Percentiles rank a stretch among this genome's conserved stretches.
Evolutionary conservation across 2,329 filamentous ascomycete genomes (phyloP).

Genomic region (Colletotrichum spinosum): DNA sequence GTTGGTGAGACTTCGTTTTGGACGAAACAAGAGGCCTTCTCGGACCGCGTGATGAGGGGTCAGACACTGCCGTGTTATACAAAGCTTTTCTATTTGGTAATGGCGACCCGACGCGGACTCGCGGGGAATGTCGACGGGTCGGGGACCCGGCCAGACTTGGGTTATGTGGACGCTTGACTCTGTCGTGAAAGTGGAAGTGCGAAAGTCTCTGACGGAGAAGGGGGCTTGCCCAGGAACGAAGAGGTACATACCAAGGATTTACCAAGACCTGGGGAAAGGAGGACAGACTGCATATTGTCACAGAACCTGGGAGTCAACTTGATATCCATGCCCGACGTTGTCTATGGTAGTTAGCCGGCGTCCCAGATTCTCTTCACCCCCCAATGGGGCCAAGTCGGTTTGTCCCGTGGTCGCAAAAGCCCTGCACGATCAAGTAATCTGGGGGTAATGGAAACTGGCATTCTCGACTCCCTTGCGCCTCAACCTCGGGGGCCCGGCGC

Average conservation of each 20-base stretch:
- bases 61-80: conserved; percentile 34
- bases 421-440: conserved; percentile 40
- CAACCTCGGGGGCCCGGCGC: conserved; percentile 14
- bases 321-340: conserved; percentile 5
- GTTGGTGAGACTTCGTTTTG: conserved; percentile 10
- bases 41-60: conserved; percentile 29
- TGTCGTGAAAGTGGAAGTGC: background rate
- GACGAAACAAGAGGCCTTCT: conserved; percentile 33
- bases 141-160: conserved; percentile 19
- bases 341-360: background rate
- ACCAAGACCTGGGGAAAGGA: background rate
- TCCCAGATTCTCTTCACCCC: background rate
- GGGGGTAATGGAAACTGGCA: conserved; percentile 40
- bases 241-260: background rate
- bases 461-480: background rate
- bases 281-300: background rate
- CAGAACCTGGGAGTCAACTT: conserved; percentile 13
- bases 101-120: conserved; percentile 32
- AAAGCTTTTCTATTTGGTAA: conserved; percentile 38
- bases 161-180: background rate
- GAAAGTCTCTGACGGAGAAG: background rate
- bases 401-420: conserved; percentile 35
- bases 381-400: conserved; percentile 34
- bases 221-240: background rate
- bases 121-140: conserved; percentile 31